A percentile compares a stretch with the other conserved stretches of the same genome.
Conservation (phyloP, 2,329 filamentous ascomycete species). For the Didymella glomerata region DNA sequence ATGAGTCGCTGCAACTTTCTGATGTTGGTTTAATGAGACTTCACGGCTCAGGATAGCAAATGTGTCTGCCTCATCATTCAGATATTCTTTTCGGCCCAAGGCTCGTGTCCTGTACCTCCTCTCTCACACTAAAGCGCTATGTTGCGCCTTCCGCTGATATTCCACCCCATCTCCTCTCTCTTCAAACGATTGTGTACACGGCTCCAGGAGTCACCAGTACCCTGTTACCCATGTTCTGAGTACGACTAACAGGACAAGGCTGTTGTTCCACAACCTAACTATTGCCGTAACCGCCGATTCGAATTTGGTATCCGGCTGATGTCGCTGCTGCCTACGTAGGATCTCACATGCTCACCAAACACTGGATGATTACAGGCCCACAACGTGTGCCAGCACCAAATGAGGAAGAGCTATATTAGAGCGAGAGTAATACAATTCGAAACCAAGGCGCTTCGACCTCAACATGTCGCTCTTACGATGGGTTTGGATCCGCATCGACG, state of each 20-base stretch:
- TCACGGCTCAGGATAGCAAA: too few species aligned
- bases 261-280: too few species aligned
- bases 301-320: not conserved
- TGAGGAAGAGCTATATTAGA: not conserved
- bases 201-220: too few species aligned
- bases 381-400: not conserved
- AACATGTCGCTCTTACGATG: not conserved
- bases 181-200: too few species aligned
- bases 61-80: too few species aligned
- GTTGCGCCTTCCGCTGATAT: too few species aligned
- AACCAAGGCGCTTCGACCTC: not conserved
- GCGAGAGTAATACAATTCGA: not conserved
- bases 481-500: not conserved
- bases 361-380: not conserved
- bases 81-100: too few species aligned
- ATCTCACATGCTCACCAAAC: constrained; percentile 6
- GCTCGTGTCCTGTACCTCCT: too few species aligned
- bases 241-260: not conserved
- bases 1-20: too few species aligned
- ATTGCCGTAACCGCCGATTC: not conserved
- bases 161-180: too few species aligned
- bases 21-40: too few species aligned
- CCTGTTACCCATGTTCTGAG: not conserved
- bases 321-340: constrained; percentile 16
- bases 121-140: too few species aligned